Conservation (phyloP, 345 rosid genomes). For the Zanthoxylum bungeanum region DNA sequence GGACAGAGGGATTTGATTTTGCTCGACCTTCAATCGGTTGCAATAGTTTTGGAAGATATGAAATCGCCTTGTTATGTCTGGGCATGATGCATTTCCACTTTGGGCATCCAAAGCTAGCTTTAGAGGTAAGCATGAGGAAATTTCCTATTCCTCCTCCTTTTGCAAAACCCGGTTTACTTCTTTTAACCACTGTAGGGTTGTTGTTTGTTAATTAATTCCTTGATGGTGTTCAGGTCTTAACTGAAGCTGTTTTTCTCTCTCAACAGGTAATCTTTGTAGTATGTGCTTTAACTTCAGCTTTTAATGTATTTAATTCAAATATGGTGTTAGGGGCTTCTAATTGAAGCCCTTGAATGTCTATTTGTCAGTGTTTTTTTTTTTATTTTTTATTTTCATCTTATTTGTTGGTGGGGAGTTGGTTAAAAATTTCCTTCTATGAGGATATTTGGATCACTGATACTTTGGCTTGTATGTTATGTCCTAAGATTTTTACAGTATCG, state of each 20-base stretch:
- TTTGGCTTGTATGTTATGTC: neutral
- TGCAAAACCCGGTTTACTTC: neutral
- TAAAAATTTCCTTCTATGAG: neutral
- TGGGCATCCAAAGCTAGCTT: conserved; percentile 94
- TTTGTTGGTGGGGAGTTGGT: neutral
- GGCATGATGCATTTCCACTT: conserved; percentile 97
- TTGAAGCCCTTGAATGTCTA: neutral
- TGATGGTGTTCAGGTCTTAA: conserved; percentile 63
- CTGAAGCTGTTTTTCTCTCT: conserved; percentile 85
- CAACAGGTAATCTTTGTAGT: conserved; percentile 58
- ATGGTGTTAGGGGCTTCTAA: neutral
- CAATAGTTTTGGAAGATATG: conserved; percentile 66
- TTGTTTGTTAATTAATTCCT: conserved; percentile 21
- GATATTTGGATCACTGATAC: neutral
- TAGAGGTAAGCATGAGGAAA: conserved; percentile 59
- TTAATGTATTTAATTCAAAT: neutral
- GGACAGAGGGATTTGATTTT: conserved; percentile 87
- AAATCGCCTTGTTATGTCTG: conserved; percentile 75
- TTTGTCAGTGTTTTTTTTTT: too few relatives aligned
- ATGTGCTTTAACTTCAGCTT: conserved; percentile 5
- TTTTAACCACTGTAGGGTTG: neutral
- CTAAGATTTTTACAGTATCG: neutral
- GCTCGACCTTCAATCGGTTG: conserved; percentile 52
- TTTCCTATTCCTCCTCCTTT: neutral
- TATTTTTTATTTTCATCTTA: neutral